phyloP scores from a whole-genome alignment of 1,284 basidiomycete species.

The Ceratobasidium sp. region DNA sequence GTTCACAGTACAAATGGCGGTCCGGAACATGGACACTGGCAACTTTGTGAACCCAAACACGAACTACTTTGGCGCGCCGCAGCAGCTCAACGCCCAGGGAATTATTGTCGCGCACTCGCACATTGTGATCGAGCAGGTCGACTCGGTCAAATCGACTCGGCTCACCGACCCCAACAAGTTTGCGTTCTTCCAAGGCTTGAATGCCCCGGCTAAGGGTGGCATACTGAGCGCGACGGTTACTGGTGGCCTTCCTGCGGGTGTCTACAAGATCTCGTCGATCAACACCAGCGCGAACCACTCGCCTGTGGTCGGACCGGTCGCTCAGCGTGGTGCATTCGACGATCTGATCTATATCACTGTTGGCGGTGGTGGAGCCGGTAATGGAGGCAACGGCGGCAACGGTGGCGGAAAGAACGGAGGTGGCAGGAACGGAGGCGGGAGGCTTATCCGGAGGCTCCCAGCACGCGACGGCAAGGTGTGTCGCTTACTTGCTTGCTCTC shows the following conservation, averaged over 20 bases:
- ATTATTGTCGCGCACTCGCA: constrained; percentile 54
- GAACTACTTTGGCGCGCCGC: constrained; percentile 56
- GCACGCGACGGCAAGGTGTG: constrained; percentile 34
- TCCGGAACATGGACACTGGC: constrained; percentile 51
- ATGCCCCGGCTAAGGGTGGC: constrained; percentile 51
- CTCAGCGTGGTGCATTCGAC: constrained; percentile 70
- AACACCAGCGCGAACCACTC: constrained; percentile 55
- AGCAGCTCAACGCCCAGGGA: constrained; percentile 52
- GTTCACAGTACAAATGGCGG: constrained; percentile 53
- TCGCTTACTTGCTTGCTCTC: not conserved
- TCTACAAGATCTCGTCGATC: constrained; percentile 53
- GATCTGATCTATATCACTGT: constrained; percentile 66
- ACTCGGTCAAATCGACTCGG: constrained; percentile 50
- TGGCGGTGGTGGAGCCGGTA: not conserved
- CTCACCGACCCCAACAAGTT: constrained; percentile 52
- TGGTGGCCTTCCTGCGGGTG: constrained; percentile 54
- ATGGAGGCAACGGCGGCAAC: not conserved
- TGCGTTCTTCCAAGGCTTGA: constrained; percentile 57
- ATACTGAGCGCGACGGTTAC: constrained; percentile 52
- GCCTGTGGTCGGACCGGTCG: constrained; percentile 60
- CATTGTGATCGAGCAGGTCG: constrained; percentile 54
- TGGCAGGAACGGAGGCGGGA: constrained; percentile 7
- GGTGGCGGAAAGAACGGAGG: not conserved
- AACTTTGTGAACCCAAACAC: constrained; percentile 52
- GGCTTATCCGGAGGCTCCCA: constrained; percentile 3